Evolutionary conservation across 2,329 filamentous ascomycete species (phyloP).

Genomic region (Drechslerella dactyloides): DNA sequence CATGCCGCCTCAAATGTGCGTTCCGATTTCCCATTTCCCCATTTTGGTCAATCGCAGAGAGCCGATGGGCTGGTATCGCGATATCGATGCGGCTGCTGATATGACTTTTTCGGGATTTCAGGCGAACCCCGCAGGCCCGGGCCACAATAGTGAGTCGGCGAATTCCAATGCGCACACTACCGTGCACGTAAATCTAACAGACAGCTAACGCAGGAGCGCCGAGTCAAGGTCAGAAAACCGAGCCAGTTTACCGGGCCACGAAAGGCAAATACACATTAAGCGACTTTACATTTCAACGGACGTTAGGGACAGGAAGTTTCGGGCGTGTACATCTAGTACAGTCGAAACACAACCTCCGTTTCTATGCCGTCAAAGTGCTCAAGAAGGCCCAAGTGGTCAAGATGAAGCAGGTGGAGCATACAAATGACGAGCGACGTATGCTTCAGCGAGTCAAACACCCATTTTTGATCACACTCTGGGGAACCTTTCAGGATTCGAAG

Average conservation of each 20-base stretch:
- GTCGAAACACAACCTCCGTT: constrained; percentile 96
- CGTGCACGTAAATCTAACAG: constrained; percentile 2
- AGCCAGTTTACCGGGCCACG: constrained; percentile 69
- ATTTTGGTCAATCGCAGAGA: background rate
- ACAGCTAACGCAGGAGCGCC: constrained; percentile 57
- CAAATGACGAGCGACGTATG: constrained; percentile 96
- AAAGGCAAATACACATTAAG: constrained; percentile 95
- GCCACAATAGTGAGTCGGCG: constrained; percentile 57
- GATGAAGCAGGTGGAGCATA: constrained; percentile 99
- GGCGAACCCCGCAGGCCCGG: constrained; percentile 16
- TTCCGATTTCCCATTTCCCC: background rate
- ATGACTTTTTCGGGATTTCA: background rate
- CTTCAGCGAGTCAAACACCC: constrained; percentile 95
- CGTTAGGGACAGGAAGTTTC: constrained; percentile 94
- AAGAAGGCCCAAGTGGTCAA: constrained; percentile 99
- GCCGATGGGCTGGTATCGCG: background rate
- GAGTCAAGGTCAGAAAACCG: constrained; percentile 54
- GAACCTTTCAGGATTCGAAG: constrained; percentile 92
- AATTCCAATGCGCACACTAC: background rate
- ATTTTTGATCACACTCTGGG: constrained; percentile 97
- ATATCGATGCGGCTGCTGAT: background rate
- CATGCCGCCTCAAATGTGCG: constrained; percentile 33
- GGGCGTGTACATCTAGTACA: constrained; percentile 95
- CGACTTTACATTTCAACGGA: constrained; percentile 89
- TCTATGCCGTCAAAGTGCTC: constrained; percentile 97